Evolutionary conservation across 192 early-diverging fungal species (phyloP), one percentile per base, ranked within the genome.

Genomic region (Backusella macrospora): DNA sequence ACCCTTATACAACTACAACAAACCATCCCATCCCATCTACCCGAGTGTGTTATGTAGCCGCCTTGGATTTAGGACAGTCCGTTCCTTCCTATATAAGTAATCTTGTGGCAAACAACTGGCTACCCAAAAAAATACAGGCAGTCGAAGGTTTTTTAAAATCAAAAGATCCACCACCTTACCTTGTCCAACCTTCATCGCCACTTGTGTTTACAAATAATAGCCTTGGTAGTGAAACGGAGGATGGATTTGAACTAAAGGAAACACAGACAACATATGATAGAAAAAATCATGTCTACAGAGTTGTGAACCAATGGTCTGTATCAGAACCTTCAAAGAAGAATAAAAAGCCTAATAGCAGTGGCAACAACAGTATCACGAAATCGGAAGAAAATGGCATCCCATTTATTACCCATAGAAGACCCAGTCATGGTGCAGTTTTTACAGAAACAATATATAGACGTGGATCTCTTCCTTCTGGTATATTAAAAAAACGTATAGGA

Each of bases 11-110:
- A 6, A 80, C 84, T 15, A 80, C 82, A 34, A 77, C 79, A 29
- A 86, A 79, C 18, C 85, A 86, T 65, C 85, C 82, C 3, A 86
- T 86, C 14, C 85, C 85, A 7, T 86, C 85, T 1, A 84, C 80
- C 5, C 81, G 85, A 5, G 85, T 81, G 15, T 84, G 83, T 0
- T 84, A 76, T 47, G 82, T 86, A 66, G 76, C 76, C 2, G 79
- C 83, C 14, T 48, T 84, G 45, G 85, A 86, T 68, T 66, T 86
- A 1, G 85, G 85, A 13, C 74, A 75, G 10, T 81, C 80, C 1
- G 78, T 86, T 12, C 85, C 85, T 15, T 77, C 82, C 9, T 76
- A 80, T 62, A 71, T 86, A 40, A 86, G 85, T 43, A 82, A 82
- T 4, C 65, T 83, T 72, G 69, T 83, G 13, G 78, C 79, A 18